A percentile compares a stretch with the other conserved stretches of the same genome.
These are phyloP conservation scores for Colletotrichum cereale DNA, from an alignment of 2,329 filamentous ascomycete genomes.

Conservation along the genomic window DNA sequence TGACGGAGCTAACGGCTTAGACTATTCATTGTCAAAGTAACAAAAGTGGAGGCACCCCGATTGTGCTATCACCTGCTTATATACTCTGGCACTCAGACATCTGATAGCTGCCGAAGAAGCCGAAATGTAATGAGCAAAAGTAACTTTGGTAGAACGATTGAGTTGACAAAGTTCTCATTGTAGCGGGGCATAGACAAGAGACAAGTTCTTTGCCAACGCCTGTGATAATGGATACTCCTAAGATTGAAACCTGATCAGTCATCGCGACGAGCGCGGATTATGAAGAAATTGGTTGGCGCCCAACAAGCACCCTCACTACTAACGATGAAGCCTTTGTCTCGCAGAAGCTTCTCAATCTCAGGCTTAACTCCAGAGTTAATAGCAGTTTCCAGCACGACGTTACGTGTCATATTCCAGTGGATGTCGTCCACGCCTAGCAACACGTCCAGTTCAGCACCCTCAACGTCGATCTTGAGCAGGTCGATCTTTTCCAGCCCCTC, in stretches of 20 bases:
- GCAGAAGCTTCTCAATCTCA: conserved; percentile 40
- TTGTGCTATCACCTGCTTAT: too few species aligned
- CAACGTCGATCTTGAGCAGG: conserved; percentile 47
- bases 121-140: too few species aligned
- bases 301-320: conserved; percentile 33
- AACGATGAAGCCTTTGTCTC: conserved; percentile 42
- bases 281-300: conserved; percentile 26
- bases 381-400: conserved; percentile 43
- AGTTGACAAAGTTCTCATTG: too few species aligned
- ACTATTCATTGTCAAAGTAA: too few species aligned
- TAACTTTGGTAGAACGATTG: too few species aligned
- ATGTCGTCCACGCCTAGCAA: conserved; percentile 43
- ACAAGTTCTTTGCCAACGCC: too few species aligned
- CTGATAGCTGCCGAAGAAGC: too few species aligned
- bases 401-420: conserved; percentile 43
- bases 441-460: conserved; percentile 44
- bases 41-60: too few species aligned
- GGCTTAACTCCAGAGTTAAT: conserved; percentile 35
- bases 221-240: not conserved
- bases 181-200: too few species aligned
- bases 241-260: not conserved
- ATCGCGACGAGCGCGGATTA: conserved; percentile 23
- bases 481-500: conserved; percentile 41
- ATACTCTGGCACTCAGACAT: too few species aligned
- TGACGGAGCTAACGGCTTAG: too few species aligned